Evolutionary conservation across 345 rosid species (phyloP).

Genomic region (Laguncularia racemosa): DNA sequence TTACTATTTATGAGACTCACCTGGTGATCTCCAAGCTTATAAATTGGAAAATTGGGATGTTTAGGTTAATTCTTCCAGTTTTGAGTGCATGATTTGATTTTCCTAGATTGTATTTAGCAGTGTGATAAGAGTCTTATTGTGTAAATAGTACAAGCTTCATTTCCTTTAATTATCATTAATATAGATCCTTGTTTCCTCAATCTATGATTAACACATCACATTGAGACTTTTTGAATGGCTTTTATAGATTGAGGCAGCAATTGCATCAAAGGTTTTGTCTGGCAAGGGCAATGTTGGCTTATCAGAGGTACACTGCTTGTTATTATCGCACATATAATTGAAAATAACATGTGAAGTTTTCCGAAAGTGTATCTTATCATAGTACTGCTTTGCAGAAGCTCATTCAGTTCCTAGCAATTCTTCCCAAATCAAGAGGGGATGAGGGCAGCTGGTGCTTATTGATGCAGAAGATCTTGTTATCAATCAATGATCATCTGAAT

Average conservation of each 20-base stretch:
- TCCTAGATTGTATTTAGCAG: too few relatives aligned
- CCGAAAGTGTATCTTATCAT: slow-evolving; percentile 9
- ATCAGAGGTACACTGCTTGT: slow-evolving; percentile 42
- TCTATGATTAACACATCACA: too few relatives aligned
- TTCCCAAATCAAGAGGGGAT: slow-evolving; percentile 81
- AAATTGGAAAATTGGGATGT: too few relatives aligned
- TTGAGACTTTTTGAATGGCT: too few relatives aligned
- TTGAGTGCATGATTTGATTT: too few relatives aligned
- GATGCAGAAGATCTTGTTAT: slow-evolving; percentile 62
- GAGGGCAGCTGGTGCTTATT: slow-evolving; percentile 65
- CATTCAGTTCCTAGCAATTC: slow-evolving; percentile 67
- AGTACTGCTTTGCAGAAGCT: slow-evolving; percentile 42
- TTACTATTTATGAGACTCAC: too few relatives aligned
- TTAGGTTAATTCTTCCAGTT: too few relatives aligned
- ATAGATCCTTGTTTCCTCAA: too few relatives aligned
- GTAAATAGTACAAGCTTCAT: too few relatives aligned
- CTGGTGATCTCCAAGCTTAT: too few relatives aligned
- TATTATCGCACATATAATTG: neutral
- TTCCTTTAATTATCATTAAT: too few relatives aligned
- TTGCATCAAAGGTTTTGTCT: slow-evolving; percentile 55
- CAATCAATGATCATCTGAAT: slow-evolving; percentile 47
- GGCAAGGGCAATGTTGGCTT: slow-evolving; percentile 45
- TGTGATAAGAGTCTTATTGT: too few relatives aligned
- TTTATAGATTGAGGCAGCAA: slow-evolving; percentile 62
- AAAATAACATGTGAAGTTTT: slow-evolving; percentile 6